These are phyloP conservation scores for Ascochyta viciae-villosae DNA, from an alignment of 2,329 filamentous ascomycete genomes.

Conservation along the genomic window DNA sequence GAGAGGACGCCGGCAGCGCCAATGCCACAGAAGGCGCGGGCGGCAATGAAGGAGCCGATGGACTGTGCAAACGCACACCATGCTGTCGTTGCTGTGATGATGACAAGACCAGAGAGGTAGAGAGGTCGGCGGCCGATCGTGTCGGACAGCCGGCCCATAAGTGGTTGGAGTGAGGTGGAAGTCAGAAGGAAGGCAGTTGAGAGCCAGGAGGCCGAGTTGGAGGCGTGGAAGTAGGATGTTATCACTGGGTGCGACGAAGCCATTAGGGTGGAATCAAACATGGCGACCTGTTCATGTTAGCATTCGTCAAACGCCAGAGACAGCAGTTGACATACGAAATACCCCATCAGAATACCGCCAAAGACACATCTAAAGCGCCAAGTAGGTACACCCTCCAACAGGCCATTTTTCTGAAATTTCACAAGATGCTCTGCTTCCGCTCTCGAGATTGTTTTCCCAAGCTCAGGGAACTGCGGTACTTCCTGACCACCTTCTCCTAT, in stretches of 20 bases:
- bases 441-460: conserved; percentile 29
- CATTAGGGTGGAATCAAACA: conserved; percentile 82
- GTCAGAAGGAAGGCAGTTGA: conserved; percentile 81
- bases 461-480: conserved; percentile 28
- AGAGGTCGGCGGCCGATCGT: conserved; percentile 72
- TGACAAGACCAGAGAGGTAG: conserved; percentile 67
- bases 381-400: conserved; percentile 42
- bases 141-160: conserved; percentile 77
- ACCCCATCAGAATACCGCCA: conserved; percentile 46
- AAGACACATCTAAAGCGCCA: conserved; percentile 48
- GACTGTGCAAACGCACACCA: conserved; percentile 73
- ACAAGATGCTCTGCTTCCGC: conserved; percentile 30
- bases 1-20: conserved; percentile 76
- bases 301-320: conserved; percentile 36
- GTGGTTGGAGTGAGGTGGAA: conserved; percentile 76
- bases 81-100: conserved; percentile 70
- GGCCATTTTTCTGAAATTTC: conserved; percentile 40
- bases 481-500: conserved; percentile 33
- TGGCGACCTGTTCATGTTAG: conserved; percentile 40
- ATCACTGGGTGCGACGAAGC: conserved; percentile 82
- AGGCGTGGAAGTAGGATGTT: conserved; percentile 78
- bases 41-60: conserved; percentile 74
- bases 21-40: conserved; percentile 73
- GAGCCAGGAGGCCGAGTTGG: conserved; percentile 82
- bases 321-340: conserved; percentile 42